These are phyloP conservation scores for Claviceps pazoutovae DNA, from an alignment of 2,329 filamentous ascomycete species.

Conservation along the genomic window DNA sequence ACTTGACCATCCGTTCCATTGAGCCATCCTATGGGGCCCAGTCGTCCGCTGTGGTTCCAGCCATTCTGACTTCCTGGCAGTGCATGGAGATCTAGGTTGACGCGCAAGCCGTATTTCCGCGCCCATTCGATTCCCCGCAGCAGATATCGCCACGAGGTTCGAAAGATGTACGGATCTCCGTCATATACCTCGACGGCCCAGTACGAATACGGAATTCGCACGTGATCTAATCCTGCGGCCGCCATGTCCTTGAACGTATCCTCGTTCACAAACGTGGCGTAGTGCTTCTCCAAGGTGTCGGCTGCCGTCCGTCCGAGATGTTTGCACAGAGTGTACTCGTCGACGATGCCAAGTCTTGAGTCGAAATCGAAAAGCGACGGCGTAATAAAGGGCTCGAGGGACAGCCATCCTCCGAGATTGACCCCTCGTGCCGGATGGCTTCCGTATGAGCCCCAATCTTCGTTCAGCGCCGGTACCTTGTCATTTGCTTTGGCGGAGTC, in stretches of 20 bases:
- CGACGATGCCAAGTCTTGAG: slow-evolving; percentile 51
- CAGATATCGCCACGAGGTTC: slow-evolving; percentile 85
- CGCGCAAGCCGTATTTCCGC: slow-evolving; percentile 76
- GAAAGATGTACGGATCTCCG: slow-evolving; percentile 73
- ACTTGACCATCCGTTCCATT: slow-evolving; percentile 72
- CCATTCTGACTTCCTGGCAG: slow-evolving; percentile 90
- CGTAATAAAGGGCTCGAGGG: slow-evolving; percentile 87
- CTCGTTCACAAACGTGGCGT: slow-evolving; percentile 76
- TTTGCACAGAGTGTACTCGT: slow-evolving; percentile 70
- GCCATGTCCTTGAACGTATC: slow-evolving; percentile 73
- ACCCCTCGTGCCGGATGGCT: slow-evolving; percentile 73
- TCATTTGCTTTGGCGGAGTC: slow-evolving; percentile 67
- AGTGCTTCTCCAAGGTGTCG: slow-evolving; percentile 74
- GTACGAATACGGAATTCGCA: slow-evolving; percentile 91
- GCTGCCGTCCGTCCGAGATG: slow-evolving; percentile 54
- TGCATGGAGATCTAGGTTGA: slow-evolving; percentile 90
- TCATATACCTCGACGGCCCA: slow-evolving; percentile 84
- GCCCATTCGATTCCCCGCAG: slow-evolving; percentile 88
- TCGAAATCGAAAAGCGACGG: slow-evolving; percentile 75
- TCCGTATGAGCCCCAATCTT: slow-evolving; percentile 64
- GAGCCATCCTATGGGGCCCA: slow-evolving; percentile 72
- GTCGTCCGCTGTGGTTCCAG: slow-evolving; percentile 88
- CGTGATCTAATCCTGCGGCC: slow-evolving; percentile 81
- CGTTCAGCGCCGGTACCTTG: slow-evolving; percentile 63
- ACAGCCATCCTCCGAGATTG: slow-evolving; percentile 88